Base-by-base conservation (phyloP, 106 monocot genomes). In the Dendrobium officinale region DNA sequence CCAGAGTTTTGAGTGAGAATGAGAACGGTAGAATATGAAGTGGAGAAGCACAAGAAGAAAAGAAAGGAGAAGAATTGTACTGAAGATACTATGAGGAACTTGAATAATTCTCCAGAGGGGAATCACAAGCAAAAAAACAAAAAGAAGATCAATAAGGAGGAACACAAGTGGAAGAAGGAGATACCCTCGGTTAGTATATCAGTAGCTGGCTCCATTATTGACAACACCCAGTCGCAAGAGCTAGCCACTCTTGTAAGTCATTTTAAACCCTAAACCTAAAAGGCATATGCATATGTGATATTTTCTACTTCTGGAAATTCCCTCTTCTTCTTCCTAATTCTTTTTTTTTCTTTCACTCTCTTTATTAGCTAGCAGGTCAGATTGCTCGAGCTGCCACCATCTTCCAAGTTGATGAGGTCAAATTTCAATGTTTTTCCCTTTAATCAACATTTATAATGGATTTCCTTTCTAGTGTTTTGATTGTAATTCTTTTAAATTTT, bases 211-310 rank as follows among this genome's bases (percentile, higher is more conserved):
- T 99, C 95, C 64, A 95, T 99, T 59, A 93, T 95, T 61, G 91
- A 99, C 82, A 99, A 99, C 79, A 89, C 98, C 22, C 98, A 99
- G 81, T 95, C 95, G 77, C 95, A 88, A 77, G 95, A 99, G 80
- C 95, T 99, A 42, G 95, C 95, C 31, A 99, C 98, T 11, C 95
- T 85, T 48, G 94, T 97, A 87, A 19, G 85, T 79, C 4, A 6
- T 55, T 20, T 55, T 77, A 68, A 51, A 79, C 47, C 70, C 68
- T 77, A 68, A 51, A 79, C 47, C 51, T 58, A 56, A 3, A 68
- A 37, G 5, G 31, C 33, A 26, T 18, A 20, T 55, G 42, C 16
- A 42, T 8, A 77, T 80, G 22, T 24, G 22, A 22, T 61, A 5
- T 37, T 70, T 37, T 16, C 1, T 15, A 70, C 37, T 37, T 10